phyloP scores from a whole-genome alignment of 1,284 basidiomycete genomes.

The Leccinum subatratum region DNA sequence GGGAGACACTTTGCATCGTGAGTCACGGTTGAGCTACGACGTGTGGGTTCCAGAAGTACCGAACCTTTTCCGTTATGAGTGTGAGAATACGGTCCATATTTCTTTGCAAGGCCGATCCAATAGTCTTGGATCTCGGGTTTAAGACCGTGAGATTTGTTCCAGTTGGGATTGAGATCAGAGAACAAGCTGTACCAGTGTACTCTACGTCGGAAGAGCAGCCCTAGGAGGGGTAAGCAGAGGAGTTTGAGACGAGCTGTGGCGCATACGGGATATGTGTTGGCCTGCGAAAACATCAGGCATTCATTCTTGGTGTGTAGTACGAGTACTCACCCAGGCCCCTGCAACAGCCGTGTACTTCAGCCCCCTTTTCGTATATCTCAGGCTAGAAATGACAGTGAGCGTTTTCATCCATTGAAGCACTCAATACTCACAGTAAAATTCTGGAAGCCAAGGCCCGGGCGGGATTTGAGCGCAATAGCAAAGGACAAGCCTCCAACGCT shows the following conservation, averaged over 20 bases:
- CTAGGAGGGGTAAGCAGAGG: constrained; percentile 12
- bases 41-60: no score
- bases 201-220: constrained; percentile 30
- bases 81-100: constrained; percentile 22
- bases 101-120: constrained; percentile 27
- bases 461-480: constrained; percentile 24
- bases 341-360: constrained; percentile 27
- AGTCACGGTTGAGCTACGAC: no score
- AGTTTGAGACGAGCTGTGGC: neutral
- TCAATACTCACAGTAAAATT: constrained; percentile 24
- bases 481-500: constrained; percentile 25
- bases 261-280: constrained; percentile 29
- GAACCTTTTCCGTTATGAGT: no score
- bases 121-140: constrained; percentile 32
- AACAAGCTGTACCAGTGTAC: constrained; percentile 35
- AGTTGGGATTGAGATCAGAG: constrained; percentile 31
- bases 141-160: constrained; percentile 29
- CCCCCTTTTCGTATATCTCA: constrained; percentile 28
- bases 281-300: constrained; percentile 17
- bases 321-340: constrained; percentile 24
- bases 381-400: constrained; percentile 8
- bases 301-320: neutral
- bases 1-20: no score
- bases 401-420: neutral
- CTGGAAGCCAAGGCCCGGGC: constrained; percentile 16